phyloP scores from a whole-genome alignment of 352 stramenopile genomes.

The Pythium coloratum region DNA sequence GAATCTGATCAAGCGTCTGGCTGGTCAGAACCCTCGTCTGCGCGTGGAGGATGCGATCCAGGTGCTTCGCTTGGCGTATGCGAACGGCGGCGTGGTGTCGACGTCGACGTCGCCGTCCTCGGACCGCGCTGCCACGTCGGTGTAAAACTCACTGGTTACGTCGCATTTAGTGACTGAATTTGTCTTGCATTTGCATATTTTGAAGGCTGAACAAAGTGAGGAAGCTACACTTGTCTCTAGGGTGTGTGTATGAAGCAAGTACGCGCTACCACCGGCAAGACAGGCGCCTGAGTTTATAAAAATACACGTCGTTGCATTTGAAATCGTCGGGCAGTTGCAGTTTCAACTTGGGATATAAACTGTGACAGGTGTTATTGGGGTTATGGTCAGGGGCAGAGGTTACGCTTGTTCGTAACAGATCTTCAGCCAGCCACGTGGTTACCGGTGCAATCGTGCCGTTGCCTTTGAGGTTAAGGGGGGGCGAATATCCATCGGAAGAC shows the following conservation, averaged over 20 bases:
- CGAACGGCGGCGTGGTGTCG: background rate
- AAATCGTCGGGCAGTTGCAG: too few relatives aligned
- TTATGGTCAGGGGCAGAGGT: too few relatives aligned
- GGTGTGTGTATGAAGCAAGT: background rate
- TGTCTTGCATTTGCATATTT: background rate
- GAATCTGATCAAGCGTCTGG: conserved; percentile 40
- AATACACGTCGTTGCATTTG: background rate
- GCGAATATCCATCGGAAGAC: too few relatives aligned
- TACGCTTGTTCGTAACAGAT: too few relatives aligned
- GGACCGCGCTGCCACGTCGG: background rate
- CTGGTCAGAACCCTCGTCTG: conserved; percentile 26
- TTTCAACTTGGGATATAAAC: too few relatives aligned
- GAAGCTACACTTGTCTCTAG: background rate
- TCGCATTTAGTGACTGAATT: background rate
- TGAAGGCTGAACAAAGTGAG: background rate
- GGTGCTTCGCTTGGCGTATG: background rate
- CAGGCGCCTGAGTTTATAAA: background rate
- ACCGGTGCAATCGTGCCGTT: too few relatives aligned
- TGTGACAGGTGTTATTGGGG: too few relatives aligned
- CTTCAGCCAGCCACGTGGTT: too few relatives aligned
- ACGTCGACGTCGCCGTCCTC: background rate
- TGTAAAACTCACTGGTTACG: background rate
- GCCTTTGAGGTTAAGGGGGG: too few relatives aligned
- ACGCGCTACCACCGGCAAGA: background rate
- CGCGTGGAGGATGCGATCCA: conserved; percentile 32